Percentiles rank a stretch among this genome's conserved stretches.
Conservation (phyloP, 179 eudicot species). For the Spergularia azorica region DNA sequence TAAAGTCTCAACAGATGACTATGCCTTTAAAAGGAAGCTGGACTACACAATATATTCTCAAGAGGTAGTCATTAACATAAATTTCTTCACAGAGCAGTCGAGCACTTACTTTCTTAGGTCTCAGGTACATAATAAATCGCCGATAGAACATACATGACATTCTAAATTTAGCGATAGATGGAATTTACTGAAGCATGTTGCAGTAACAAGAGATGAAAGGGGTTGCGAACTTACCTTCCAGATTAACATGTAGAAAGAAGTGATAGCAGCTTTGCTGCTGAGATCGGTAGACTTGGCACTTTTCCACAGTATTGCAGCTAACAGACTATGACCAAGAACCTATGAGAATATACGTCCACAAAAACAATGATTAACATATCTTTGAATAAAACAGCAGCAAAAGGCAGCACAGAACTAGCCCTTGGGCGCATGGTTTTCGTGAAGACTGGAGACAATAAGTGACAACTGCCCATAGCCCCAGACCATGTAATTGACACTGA, state of each 20-base stretch:
- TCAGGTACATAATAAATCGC: background rate
- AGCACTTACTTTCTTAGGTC: background rate
- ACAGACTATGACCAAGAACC: slow-evolving; percentile 71
- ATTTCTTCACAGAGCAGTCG: too few species aligned
- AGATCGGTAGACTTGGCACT: slow-evolving; percentile 81
- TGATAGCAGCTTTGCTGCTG: slow-evolving; percentile 76
- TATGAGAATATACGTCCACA: slow-evolving; percentile 22
- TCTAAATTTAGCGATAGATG: background rate
- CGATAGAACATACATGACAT: too few species aligned
- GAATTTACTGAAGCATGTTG: background rate
- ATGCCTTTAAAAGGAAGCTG: too few species aligned
- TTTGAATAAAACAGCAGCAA: background rate
- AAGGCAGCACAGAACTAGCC: background rate
- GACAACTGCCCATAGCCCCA: background rate
- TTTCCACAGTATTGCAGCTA: slow-evolving; percentile 72
- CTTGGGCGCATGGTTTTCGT: background rate
- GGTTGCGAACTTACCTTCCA: slow-evolving; percentile 68
- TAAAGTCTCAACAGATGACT: too few species aligned
- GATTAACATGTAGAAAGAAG: slow-evolving; percentile 97
- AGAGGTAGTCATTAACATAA: too few species aligned
- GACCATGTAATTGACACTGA: background rate
- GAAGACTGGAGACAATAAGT: background rate
- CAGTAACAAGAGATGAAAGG: background rate
- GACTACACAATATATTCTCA: too few species aligned
- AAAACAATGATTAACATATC: background rate